Evolutionary conservation across 2,329 filamentous ascomycete genomes (phyloP), one percentile per base, ranked within the genome.

Genomic region (Neopestalotiopsis sp.): DNA sequence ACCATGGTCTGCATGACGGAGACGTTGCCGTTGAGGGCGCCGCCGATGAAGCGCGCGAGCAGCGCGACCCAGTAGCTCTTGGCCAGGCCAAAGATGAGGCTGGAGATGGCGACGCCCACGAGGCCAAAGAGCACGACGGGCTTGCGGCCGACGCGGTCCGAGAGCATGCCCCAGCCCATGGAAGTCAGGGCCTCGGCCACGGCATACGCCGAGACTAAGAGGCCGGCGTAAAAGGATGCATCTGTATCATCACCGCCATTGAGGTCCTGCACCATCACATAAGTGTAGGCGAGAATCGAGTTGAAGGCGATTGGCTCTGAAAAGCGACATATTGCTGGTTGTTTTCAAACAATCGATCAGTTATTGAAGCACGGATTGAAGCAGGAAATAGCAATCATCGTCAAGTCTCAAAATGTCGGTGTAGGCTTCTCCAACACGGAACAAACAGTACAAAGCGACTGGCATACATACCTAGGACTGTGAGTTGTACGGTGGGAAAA

Each of bases 161-260:
- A 83, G 5, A 84, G 73, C 1, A 75, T 74, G 30, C 82, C 82
- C 82, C 82, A 84, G 64, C 80, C 76, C 72, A 83, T 79, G 28
- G 81, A 80, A 1, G 82, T 83, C 53, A 82, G 68, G 20, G 81
- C 80, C 72, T 84, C 82, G 58, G 82, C 82, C 32, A 83, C 78
- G 53, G 82, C 81, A 66, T 83, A 84, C 14, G 82, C 82, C 12
- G 81, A 83, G 28, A 84, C 79, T 9, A 84, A 77, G 10, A 89
- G 82, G 12, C 86, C 86, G 28, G 83, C 77, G 76, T 84, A 85
- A 78, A 89, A 88, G 32, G 80, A 77, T 17, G 83, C 80, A 42
- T 83, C 74, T 62, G 73, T 76, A 17, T 77, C 76, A n/a, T 81
- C 77, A 34, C 75, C 79, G 53, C 75, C 78, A 66, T 80, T 75